These are phyloP conservation scores for Exophiala dermatitidis DNA, from an alignment of 2,329 filamentous ascomycete species.

Conservation along the genomic window DNA sequence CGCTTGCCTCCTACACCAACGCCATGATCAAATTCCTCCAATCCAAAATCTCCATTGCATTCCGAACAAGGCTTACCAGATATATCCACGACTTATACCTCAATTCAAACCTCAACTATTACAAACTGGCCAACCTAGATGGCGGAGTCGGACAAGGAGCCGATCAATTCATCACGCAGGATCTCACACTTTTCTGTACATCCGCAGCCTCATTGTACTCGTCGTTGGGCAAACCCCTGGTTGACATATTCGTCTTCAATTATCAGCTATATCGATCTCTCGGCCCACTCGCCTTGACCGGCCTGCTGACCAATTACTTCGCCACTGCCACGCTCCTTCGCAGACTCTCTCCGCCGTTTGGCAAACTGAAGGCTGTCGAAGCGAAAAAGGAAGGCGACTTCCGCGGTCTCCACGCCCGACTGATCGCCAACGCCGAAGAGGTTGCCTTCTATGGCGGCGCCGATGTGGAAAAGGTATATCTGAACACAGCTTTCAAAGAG, in stretches of 20 bases:
- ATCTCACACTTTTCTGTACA: constrained; percentile 89
- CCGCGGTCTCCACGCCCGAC: constrained; percentile 75
- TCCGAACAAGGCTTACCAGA: constrained; percentile 84
- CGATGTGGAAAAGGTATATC: constrained; percentile 86
- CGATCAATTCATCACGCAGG: constrained; percentile 96
- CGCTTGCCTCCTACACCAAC: constrained; percentile 92
- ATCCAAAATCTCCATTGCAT: constrained; percentile 95
- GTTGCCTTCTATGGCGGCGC: constrained; percentile 96
- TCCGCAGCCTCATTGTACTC: constrained; percentile 90
- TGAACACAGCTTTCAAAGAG: constrained; percentile 87
- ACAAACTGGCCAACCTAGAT: constrained; percentile 87
- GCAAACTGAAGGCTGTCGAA: constrained; percentile 92
- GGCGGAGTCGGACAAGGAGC: constrained; percentile 86
- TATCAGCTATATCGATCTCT: constrained; percentile 92
- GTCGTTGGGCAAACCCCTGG: constrained; percentile 90
- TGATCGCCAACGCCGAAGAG: constrained; percentile 96
- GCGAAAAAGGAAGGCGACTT: constrained; percentile 94
- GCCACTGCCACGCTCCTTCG: constrained; percentile 84
- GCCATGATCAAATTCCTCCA: constrained; percentile 99
- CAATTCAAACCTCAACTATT: constrained; percentile 91
- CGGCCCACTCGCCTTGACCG: constrained; percentile 77
- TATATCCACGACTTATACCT: constrained; percentile 98
- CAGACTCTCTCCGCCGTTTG: constrained; percentile 86
- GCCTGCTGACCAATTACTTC: constrained; percentile 87
- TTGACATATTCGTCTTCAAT: constrained; percentile 97